Percentiles rank a stretch among this genome's conserved stretches.
These are phyloP conservation scores for Echites panduratus DNA, from an alignment of 257 asterid species.

Conservation along the genomic window DNA sequence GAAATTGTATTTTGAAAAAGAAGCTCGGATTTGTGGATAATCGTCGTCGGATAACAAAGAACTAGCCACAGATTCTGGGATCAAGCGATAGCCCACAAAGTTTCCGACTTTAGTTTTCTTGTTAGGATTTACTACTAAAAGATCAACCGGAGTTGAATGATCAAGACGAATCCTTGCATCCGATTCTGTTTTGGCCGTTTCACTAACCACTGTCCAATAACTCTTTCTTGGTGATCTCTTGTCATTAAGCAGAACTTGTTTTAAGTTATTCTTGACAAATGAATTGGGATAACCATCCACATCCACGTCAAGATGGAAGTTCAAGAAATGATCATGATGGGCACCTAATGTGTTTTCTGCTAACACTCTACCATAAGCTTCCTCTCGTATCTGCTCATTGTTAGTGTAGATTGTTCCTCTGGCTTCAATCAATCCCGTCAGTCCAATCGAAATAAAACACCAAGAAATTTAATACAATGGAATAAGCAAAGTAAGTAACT, in stretches of 20 bases:
- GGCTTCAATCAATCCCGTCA: slow-evolving; percentile 53
- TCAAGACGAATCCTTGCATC: slow-evolving; percentile 34
- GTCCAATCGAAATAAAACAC: slow-evolving; percentile 28
- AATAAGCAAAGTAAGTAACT: too few species aligned
- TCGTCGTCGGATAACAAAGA: slow-evolving; percentile 44
- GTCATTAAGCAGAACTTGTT: neutral
- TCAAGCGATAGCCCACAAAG: slow-evolving; percentile 41
- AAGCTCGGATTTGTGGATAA: slow-evolving; percentile 57
- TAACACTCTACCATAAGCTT: slow-evolving; percentile 43
- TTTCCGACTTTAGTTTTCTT: slow-evolving; percentile 53
- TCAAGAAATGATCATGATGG: slow-evolving; percentile 58
- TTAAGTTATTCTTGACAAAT: slow-evolving; percentile 15
- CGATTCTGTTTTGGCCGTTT: slow-evolving; percentile 31
- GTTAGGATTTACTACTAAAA: slow-evolving; percentile 43
- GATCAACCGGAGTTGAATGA: slow-evolving; percentile 25
- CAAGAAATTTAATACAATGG: too few species aligned
- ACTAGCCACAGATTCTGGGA: slow-evolving; percentile 36
- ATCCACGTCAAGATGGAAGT: slow-evolving; percentile 37
- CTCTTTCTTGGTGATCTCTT: slow-evolving; percentile 22
- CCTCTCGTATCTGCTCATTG: slow-evolving; percentile 23
- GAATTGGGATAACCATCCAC: slow-evolving; percentile 34
- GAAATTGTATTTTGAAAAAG: slow-evolving; percentile 51
- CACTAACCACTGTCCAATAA: slow-evolving; percentile 28
- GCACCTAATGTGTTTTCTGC: slow-evolving; percentile 46
- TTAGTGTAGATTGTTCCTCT: slow-evolving; percentile 45